Percentiles rank a stretch among this genome's conserved stretches.
phyloP scores from a whole-genome alignment of 1,284 basidiomycete genomes.

The Cerrena zonata region DNA sequence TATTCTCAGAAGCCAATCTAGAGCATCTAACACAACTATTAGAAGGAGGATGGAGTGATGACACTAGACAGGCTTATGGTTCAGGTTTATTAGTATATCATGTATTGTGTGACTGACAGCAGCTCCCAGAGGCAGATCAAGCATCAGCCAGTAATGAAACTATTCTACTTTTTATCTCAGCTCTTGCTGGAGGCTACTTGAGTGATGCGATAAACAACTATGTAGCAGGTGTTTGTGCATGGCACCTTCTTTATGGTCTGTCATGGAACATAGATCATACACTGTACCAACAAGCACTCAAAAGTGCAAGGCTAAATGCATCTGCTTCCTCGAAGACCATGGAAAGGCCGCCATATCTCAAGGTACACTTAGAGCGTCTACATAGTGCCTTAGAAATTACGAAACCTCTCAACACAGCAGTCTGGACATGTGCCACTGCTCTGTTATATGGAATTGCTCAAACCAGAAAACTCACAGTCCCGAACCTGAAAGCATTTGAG shows the following conservation, averaged over 20 bases:
- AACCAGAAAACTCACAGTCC: constrained; percentile 32
- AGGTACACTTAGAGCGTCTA: constrained; percentile 7
- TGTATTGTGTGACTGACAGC: constrained; percentile 23
- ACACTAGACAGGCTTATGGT: constrained; percentile 24
- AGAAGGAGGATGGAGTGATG: constrained; percentile 10
- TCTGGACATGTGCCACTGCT: constrained; percentile 29
- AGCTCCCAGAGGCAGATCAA: constrained; percentile 16
- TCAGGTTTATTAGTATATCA: constrained; percentile 27
- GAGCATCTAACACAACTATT: constrained; percentile 16
- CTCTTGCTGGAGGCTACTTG: constrained; percentile 15
- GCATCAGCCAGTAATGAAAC: constrained; percentile 14
- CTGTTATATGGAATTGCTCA: constrained; percentile 28
- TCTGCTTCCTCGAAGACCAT: constrained; percentile 5
- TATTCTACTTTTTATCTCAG: constrained; percentile 14
- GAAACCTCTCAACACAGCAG: constrained; percentile 20
- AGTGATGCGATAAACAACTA: constrained; percentile 17
- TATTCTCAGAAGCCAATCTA: not conserved
- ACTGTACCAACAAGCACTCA: too few relatives aligned
- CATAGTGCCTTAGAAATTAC: not conserved
- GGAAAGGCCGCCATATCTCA: constrained; percentile 13
- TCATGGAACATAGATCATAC: too few relatives aligned
- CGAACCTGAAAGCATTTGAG: constrained; percentile 19
- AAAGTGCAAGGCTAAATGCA: not conserved
- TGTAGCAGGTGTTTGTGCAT: constrained; percentile 18
- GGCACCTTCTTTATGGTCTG: constrained; percentile 22